Evolutionary conservation across 495 filamentous ascomycete genomes (phyloP), one percentile per base, ranked within the genome.

Genomic region (Penicillium cosmopolitanum): DNA sequence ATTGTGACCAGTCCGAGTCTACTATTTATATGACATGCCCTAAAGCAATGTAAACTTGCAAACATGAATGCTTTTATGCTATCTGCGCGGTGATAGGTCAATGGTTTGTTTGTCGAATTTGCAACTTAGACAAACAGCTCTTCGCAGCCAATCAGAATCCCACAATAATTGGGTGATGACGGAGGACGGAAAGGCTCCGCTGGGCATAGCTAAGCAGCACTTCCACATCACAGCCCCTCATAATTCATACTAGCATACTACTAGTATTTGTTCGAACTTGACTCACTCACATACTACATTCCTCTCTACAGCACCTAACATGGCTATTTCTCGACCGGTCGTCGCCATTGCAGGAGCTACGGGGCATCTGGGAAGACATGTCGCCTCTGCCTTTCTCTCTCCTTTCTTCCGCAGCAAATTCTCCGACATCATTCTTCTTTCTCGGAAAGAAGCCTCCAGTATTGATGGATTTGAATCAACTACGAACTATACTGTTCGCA

Each of bases 321-420:
- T 44, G 42, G 4, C 16, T 18, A n/a, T 5, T 9, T 16, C 42
- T 33, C 50, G 55, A 33, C 58, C 63, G 21, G 63, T 65, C 34
- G 59, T 71, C 21, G 66, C 66, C n/a, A 67, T 71, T 52, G 66
- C 69, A 44, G 66, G 67, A 42, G 62, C 65, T 44, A 66, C 65
- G 19, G 66, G 69, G 21, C 62, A 72, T 53, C 57, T 71, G 4
- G 69, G 69, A 33, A 53, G 61, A 18, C 62, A 64, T 46, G 53
- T 72, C 23, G 57, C 65, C 13, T 51, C 58, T 0, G 64, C 69
- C 23, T 66, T 72, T 56, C 56, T 69, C 28, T 63, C 62, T 18
- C 35, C 58, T 8, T 55, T 50, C n/a, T 63, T 70, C 53, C 53
- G 44, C 34, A 38, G 34, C 42, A 33, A 54, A 23, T 71, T 71